Evolutionary conservation across 129 eudicot genomes (phyloP).

Genomic region (Saussurea involucrata): DNA sequence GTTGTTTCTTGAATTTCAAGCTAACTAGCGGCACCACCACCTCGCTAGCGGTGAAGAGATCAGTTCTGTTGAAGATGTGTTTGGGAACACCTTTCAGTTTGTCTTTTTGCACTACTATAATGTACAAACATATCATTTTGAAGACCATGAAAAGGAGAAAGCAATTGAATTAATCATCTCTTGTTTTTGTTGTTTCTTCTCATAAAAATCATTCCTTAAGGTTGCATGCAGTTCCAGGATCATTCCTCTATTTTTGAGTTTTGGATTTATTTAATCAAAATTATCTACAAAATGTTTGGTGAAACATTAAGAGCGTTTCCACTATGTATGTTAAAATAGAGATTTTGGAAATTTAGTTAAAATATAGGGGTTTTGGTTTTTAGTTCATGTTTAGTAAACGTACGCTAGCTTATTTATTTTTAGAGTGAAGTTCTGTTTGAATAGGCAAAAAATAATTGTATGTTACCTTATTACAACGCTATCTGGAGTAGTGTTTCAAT

Average conservation of each 20-base stretch:
- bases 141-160: conserved; percentile 3
- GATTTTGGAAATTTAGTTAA: no score
- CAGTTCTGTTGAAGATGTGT: background rate
- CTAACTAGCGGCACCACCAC: conserved; percentile 32
- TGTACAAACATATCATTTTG: conserved; percentile 28
- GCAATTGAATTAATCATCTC: conserved; percentile 8
- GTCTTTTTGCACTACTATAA: background rate
- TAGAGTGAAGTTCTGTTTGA: no score
- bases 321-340: no score
- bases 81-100: background rate
- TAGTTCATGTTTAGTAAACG: no score
- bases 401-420: no score
- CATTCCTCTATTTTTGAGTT: background rate
- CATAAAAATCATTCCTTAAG: background rate
- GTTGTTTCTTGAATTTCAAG: conserved; percentile 65
- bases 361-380: no score
- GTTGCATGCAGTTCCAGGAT: background rate
- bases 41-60: background rate
- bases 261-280: background rate
- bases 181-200: background rate
- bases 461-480: no score
- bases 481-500: no score
- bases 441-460: no score
- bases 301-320: background rate
- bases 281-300: background rate